phyloP scores from a whole-genome alignment of 2,329 filamentous ascomycete species.

The Polychaeton citri region DNA sequence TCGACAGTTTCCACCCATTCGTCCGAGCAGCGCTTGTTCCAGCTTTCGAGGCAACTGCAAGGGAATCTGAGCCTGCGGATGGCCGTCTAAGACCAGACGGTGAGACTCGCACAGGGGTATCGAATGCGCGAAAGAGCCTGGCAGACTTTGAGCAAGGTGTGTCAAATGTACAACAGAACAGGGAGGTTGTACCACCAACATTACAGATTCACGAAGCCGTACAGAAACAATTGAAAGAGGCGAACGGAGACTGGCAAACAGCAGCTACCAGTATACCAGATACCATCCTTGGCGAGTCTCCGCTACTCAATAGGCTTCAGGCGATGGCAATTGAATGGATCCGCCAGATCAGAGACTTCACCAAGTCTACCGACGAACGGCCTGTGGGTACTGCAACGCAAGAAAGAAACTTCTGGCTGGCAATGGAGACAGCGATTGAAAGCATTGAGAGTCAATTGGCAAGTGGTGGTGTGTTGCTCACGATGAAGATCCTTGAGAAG shows the following conservation, averaged over 20 bases:
- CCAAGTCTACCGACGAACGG: constrained; percentile 81
- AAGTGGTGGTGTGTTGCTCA: constrained; percentile 79
- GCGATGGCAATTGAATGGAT: constrained; percentile 96
- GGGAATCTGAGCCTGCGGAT: constrained; percentile 56
- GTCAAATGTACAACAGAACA: constrained; percentile 88
- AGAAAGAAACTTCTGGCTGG: constrained; percentile 98
- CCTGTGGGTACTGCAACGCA: constrained; percentile 71
- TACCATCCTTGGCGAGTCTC: constrained; percentile 70
- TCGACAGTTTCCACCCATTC: constrained; percentile 82
- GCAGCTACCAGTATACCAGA: constrained; percentile 66
- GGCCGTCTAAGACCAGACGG: constrained; percentile 63
- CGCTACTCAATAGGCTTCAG: constrained; percentile 86
- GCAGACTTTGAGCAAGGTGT: constrained; percentile 86
- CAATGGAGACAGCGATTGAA: constrained; percentile 88
- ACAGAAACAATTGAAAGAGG: constrained; percentile 67
- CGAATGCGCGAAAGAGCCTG: constrained; percentile 93
- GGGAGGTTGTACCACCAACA: constrained; percentile 87
- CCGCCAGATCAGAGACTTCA: constrained; percentile 93
- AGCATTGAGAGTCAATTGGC: constrained; percentile 79
- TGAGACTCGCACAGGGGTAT: constrained; percentile 86
- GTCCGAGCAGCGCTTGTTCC: constrained; percentile 85
- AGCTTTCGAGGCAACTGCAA: constrained; percentile 94
- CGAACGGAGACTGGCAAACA: constrained; percentile 51
- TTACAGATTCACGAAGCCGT: constrained; percentile 81
- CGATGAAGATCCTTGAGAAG: constrained; percentile 87